Conservation (phyloP, 139 green algal genomes). For the Chlamydomonas applanata region DNA sequence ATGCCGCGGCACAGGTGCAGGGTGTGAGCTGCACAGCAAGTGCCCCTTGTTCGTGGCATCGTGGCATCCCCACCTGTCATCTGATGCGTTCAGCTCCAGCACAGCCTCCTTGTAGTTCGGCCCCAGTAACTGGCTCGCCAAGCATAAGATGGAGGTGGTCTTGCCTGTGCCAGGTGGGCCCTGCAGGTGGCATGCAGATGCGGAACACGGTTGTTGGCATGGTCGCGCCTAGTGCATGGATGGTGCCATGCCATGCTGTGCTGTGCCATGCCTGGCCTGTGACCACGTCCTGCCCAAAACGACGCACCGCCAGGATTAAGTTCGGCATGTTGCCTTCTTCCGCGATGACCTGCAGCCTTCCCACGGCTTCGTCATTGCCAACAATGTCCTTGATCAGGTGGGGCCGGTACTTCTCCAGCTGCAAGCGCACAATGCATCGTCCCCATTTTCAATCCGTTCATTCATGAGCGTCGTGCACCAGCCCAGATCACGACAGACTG, state of each 20-base stretch:
- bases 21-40: too few relatives aligned
- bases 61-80: constrained; percentile 88
- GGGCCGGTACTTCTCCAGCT: constrained; percentile 97
- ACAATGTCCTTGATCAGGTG: constrained; percentile 88
- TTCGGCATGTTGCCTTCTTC: constrained; percentile 97
- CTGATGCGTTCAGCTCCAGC: constrained; percentile 96
- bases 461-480: too few relatives aligned
- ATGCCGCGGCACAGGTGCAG: too few relatives aligned
- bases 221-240: neutral
- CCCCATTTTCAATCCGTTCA: too few relatives aligned
- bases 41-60: too few relatives aligned
- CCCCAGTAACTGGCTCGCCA: constrained; percentile 90
- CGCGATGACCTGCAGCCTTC: constrained; percentile 87
- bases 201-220: neutral
- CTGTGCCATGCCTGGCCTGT: too few relatives aligned
- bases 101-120: constrained; percentile 85
- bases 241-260: too few relatives aligned
- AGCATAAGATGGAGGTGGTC: constrained; percentile 91
- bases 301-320: constrained; percentile 85
- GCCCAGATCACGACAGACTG: too few relatives aligned
- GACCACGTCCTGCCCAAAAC: neutral
- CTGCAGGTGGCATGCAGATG: constrained; percentile 43
- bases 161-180: constrained; percentile 96
- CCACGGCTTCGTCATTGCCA: constrained; percentile 92
- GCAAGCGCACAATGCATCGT: neutral